These are phyloP conservation scores for Hemisphaericaspora subhashii DNA, from an alignment of 1,139 yeast species.

Conservation along the genomic window DNA sequence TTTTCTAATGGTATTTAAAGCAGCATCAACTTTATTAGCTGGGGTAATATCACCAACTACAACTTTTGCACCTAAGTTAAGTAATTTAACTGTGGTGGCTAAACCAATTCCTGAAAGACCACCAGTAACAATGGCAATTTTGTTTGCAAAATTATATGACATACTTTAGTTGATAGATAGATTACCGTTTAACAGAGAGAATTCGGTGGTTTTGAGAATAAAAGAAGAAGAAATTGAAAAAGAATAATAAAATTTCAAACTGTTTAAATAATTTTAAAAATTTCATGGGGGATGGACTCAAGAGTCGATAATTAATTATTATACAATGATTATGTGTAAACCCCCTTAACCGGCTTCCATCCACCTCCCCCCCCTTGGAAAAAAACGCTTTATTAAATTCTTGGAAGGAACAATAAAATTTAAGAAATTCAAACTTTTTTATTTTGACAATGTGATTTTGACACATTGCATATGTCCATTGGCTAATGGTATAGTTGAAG, in stretches of 20 bases:
- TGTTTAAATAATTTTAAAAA: too few relatives aligned
- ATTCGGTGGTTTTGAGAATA: not conserved
- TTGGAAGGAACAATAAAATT: too few relatives aligned
- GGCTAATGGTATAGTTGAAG: too few relatives aligned
- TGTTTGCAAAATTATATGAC: constrained; percentile 16
- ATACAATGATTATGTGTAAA: too few relatives aligned
- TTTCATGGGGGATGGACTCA: too few relatives aligned
- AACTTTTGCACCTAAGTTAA: constrained; percentile 20
- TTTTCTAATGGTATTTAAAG: constrained; percentile 8
- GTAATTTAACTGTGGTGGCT: constrained; percentile 21
- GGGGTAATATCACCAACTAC: constrained; percentile 18
- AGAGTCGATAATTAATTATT: too few relatives aligned
- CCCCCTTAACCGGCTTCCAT: too few relatives aligned
- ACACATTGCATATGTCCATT: too few relatives aligned
- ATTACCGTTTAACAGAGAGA: not conserved
- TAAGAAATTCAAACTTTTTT: too few relatives aligned
- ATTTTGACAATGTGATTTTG: too few relatives aligned
- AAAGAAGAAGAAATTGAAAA: not conserved
- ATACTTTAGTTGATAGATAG: constrained; percentile 7
- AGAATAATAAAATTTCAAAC: not conserved
- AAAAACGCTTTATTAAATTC: too few relatives aligned
- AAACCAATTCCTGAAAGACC: constrained; percentile 31
- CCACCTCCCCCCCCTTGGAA: too few relatives aligned
- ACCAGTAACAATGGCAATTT: constrained; percentile 28
- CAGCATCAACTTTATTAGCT: constrained; percentile 12